Percentiles rank a stretch among this genome's conserved stretches.
Evolutionary conservation across 2,329 filamentous ascomycete genomes (phyloP).

Genomic region (Trichophyton benhamiae): DNA sequence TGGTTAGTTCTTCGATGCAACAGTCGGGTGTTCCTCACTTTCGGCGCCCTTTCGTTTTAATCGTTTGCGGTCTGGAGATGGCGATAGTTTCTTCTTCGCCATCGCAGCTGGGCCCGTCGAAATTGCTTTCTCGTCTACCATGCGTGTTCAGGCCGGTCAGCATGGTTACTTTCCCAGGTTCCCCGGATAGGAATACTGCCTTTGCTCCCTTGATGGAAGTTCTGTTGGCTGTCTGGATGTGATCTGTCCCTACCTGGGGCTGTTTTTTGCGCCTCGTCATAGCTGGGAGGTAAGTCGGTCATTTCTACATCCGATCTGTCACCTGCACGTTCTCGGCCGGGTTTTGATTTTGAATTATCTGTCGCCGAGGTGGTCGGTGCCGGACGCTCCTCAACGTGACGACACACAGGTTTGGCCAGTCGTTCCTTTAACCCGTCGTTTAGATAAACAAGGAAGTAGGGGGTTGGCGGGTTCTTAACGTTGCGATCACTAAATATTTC

Average conservation of each 20-base stretch:
- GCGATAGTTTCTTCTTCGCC: neutral
- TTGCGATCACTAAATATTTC: conserved; percentile 59
- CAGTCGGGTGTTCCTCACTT: conserved; percentile 6
- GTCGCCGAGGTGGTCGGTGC: neutral
- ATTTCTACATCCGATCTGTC: conserved; percentile 6
- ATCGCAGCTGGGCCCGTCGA: conserved; percentile 8
- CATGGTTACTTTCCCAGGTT: conserved; percentile 7
- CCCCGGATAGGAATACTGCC: neutral
- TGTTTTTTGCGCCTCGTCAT: conserved; percentile 13
- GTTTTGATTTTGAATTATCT: neutral
- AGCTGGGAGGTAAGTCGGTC: conserved; percentile 7
- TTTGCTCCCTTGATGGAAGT: neutral
- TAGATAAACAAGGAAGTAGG: conserved; percentile 77
- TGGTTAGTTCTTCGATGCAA: neutral
- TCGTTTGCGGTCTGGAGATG: conserved; percentile 20
- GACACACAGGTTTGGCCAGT: conserved; percentile 46
- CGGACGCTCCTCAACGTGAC: conserved; percentile 25
- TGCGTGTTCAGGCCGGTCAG: conserved; percentile 20
- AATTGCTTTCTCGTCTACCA: conserved; percentile 20
- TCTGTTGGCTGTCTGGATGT: conserved; percentile 7
- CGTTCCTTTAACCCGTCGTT: conserved; percentile 51
- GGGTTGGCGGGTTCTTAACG: conserved; percentile 53
- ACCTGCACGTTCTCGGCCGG: neutral
- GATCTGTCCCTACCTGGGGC: conserved; percentile 20
- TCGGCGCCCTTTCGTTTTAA: conserved; percentile 25